Evolutionary conservation across 192 early-diverging fungal genomes (phyloP), one percentile per base, ranked within the genome.

Genomic region (Phlyctochytrium bullatum): DNA sequence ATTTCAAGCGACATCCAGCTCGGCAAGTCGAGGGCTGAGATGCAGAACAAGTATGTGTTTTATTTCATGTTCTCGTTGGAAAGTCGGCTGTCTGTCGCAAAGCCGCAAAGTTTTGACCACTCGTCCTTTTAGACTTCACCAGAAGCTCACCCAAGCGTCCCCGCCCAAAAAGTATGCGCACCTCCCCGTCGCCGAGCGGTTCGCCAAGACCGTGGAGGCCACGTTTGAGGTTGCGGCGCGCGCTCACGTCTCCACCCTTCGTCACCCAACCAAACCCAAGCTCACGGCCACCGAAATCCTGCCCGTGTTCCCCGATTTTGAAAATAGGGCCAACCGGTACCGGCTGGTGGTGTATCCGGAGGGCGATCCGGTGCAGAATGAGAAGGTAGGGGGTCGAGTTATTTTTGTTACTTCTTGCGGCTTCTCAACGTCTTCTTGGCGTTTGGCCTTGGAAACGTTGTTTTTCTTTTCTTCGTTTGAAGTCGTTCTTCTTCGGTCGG

Each of bases 271-370:
- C 14, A 76, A 76, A 29, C 69, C 69, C 12, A 53, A 65, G 2
- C 36, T 76, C 24, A 62, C 52, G 32, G 69, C 66, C 29, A 69
- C 47, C 16, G 75, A 76, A 35, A 61, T 76, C 20, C 35, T 76
- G 30, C 75, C 69, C 16, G 59, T 76, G 53, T 76, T 76, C 59
- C 75, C 75, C 25, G 75, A 71, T 34, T 72, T 68, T 28, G 70
- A 66, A 50, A 66, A 67, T 24, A 67, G 69, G 69, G 60, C 65
- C 31, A 34, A 56, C 31, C 36, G 34, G n/a, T 72, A 69, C 31
- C 54, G n/a, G 2, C 57, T 67, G 25, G 50, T 64, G 50, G 67
- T 72, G 27, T 76, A 64, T 60, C n/a, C n/a, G n/a, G 75, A 76
- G 59, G 61, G 59, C 2, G 75, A 76, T 65, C 75, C 75, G 10